Evolutionary conservation across 208 protist genomes (phyloP), one percentile per base, ranked within the genome.

Genomic region (Trypanosomatidae sp.): DNA sequence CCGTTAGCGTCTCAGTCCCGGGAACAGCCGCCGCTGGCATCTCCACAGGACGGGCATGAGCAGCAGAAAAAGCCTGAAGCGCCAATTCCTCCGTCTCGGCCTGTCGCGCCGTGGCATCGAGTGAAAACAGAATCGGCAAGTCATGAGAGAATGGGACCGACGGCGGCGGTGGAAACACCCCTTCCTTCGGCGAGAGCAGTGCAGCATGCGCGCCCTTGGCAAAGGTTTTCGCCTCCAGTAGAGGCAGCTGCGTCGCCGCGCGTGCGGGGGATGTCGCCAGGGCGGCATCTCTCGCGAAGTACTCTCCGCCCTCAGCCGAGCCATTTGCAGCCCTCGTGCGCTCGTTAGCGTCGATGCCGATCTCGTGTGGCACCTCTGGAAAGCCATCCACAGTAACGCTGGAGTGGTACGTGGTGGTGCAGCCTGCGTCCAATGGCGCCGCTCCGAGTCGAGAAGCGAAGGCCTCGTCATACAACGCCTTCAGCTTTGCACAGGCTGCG

Each of bases 391-490:
- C 19, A 43, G 66, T 77, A 66, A 36, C 62, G 50, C 50, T 15
- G 50, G 50, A 55, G 60, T 80, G 66, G 58, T 71, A 70, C 13
- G 43, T 64, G 46, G 58, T 75, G 10, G 46, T 50, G 39, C 17
- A 15, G 39, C 50, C 49, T 8, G 66, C 28, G 49, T 55, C 64
- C 10, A 73, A 68, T 19, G 56, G 46, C 13, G 41, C 49, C 2
- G 64, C 71, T n/a, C 43, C 60, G 1, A 80, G 70, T 6, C 47
- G 46, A 33, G 69, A 65, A 7, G 44, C 44, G 55, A 81, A 87
- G 15, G 74, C 71, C 12, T 81, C 62, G 3, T 77, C 76, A 71
- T 89, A 94, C 25, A 94, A 6, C 13, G 79, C 82, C 41, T 80
- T 80, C 15, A 94, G 73, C 71, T 86, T 81, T 66, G 67, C 76